Evolutionary conservation across 805 yeast species (phyloP), one percentile per base, ranked within the genome.

Genomic region (Phaffomyces thermotolerans): DNA sequence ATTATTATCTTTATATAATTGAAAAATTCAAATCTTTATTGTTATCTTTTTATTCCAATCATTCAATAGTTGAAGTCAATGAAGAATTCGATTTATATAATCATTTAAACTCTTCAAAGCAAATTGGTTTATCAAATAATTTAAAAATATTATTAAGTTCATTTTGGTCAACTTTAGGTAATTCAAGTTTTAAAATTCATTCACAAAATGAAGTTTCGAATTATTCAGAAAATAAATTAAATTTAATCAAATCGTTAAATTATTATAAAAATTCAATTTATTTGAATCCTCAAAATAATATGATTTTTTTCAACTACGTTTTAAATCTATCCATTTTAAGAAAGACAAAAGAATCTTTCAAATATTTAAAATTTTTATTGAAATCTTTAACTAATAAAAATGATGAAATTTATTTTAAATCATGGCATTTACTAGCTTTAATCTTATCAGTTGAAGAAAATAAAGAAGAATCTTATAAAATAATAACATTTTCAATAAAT

Each of bases 401-500:
- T 3, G 20, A 34, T n/a, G 35, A 85, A 0, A 73, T 73, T 35
- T 72, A 78, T 40, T 68, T 80, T 52, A 73, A 73, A 52, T 72
- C 80, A 8, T 79, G 91, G 79, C 84, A 84, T 56, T 63, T 86
- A 50, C 64, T 84, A 34, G 75, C 79, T 0, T 69, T 85, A 44
- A 61, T 84, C n/a, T 67, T 79, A 27, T 75, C 90, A 0, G 72
- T 81, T 0, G 71, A 72, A 34, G 86, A 83, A 44, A 77, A 74
- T 46, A 69, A 68, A 34, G 70, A 67, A 36, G 76, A 76, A 31
- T 73, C 83, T 14, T 76, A 75, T 45, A 76, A 76, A 44, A 72
- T 82, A 41, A 67, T 80, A 18, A 72, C 72, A 37, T 73, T 75
- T 39, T 78, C 79, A 0, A 57, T 75, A 31, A 69, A 71, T 43